phyloP scores from a whole-genome alignment of 179 eudicot genomes.

The Heliamphora pulchella region DNA sequence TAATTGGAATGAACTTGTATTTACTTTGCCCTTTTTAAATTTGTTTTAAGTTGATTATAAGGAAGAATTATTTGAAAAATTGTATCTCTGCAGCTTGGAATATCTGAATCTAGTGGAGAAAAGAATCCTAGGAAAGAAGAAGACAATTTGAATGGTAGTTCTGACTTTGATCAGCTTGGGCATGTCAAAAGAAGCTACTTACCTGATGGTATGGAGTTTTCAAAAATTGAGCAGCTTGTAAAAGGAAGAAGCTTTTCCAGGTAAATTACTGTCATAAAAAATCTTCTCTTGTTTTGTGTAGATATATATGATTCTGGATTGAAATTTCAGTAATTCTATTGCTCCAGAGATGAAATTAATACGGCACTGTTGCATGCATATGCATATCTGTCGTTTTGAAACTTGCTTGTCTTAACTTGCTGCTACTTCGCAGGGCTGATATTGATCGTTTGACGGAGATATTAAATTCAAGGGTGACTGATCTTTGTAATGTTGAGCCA shows the following conservation, averaged over 20 bases:
- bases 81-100: conserved; percentile 36
- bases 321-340: conserved; percentile 7
- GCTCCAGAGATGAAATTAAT: neutral
- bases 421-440: conserved; percentile 55
- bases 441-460: conserved; percentile 59
- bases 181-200: conserved; percentile 20
- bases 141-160: conserved; percentile 24
- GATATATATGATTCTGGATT: neutral
- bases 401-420: conserved; percentile 14
- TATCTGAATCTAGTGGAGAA: conserved; percentile 28
- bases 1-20: neutral
- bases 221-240: conserved; percentile 66
- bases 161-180: conserved; percentile 22
- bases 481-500: conserved; percentile 30
- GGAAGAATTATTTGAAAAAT: neutral
- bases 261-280: conserved; percentile 27
- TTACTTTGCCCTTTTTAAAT: neutral
- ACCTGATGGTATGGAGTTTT: conserved; percentile 30
- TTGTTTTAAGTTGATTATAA: neutral
- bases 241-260: conserved; percentile 62
- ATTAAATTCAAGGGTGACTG: conserved; percentile 49
- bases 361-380: neutral
- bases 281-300: neutral
- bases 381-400: neutral
- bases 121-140: conserved; percentile 24